Conservation (phyloP, 1,139 yeast species). For the Taphrina sp. region DNA sequence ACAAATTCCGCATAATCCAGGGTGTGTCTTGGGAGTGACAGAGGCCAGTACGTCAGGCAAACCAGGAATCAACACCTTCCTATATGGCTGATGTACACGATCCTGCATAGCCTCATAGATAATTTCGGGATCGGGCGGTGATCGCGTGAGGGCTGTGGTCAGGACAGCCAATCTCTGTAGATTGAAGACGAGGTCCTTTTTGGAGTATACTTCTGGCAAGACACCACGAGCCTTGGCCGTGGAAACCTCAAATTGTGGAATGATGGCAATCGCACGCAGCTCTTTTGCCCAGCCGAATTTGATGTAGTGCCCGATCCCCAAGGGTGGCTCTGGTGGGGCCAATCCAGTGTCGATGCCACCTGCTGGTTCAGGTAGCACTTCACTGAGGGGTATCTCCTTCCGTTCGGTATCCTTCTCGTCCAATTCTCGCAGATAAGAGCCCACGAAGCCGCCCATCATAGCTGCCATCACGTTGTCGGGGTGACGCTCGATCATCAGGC, state of each 20-base stretch:
- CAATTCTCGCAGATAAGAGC: constrained; percentile 83
- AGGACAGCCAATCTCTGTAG: constrained; percentile 72
- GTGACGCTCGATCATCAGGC: constrained; percentile 94
- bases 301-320: constrained; percentile 81
- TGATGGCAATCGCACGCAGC: constrained; percentile 82
- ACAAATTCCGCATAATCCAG: constrained; percentile 89
- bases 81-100: constrained; percentile 91
- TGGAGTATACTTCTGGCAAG: constrained; percentile 74
- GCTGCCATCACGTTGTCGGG: constrained; percentile 99
- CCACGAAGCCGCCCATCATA: constrained; percentile 98
- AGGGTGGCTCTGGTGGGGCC: constrained; percentile 79
- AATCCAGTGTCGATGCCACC: constrained; percentile 65
- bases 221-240: constrained; percentile 90
- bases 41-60: constrained; percentile 74
- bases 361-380: constrained; percentile 75
- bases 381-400: constrained; percentile 78
- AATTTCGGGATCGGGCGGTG: constrained; percentile 75
- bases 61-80: constrained; percentile 77
- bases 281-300: constrained; percentile 78
- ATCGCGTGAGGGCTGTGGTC: constrained; percentile 78
- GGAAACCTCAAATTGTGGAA: constrained; percentile 90
- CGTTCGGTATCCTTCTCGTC: constrained; percentile 66
- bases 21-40: constrained; percentile 76
- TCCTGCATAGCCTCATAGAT: constrained; percentile 97
- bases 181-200: constrained; percentile 82